Base-by-base conservation (phyloP, 495 filamentous ascomycete genomes). In the Aspergillus avenaceus region DNA sequence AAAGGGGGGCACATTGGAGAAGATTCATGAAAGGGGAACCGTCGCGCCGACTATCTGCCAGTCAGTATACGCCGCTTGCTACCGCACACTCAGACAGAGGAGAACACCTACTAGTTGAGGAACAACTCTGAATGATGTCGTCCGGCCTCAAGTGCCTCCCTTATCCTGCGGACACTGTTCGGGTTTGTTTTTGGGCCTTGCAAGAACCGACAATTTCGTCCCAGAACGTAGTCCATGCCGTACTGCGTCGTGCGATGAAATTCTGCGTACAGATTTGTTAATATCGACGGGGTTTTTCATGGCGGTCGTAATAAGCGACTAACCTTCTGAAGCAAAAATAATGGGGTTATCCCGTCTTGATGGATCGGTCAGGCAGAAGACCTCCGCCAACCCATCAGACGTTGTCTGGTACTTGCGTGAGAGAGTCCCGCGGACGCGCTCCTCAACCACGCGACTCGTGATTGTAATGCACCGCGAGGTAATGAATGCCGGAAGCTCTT, bases 291-390 rank as follows among this genome's bases (percentile, higher is more conserved):
- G 5, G 6, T 14, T 2, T 13, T 5, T 9, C 26, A 21, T 8
- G 25, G 27, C 16, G 19, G 37, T 11, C 8, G 2, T 5, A 2
- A 26, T 24, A 26, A 40, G 41, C 28, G 4, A 66, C 70, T 25
- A 69, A 87, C 85, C 85, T 74, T 88, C 81, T 5, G 85, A 88
- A 22, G 85, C 84, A 66, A 90, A 90, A 3, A 91, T 78, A 48
- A 92, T 84, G 1, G 86, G 87, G 64, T 90, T 88, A 57, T 86
- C 87, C 5, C 77, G 72, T 51, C 84, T 70, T 19, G 83, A 83
- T 7, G 87, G 86, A 66, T 91, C 87, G 6, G 85, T 86, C 52
- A 90, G 65, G 60, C 86, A 89, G 55, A 90, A 91, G 0, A 86
- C 84, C 58, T 90, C 86, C 0, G 84, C 85, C 40, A 91, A 55